Evolutionary conservation across 257 asterid genomes (phyloP).

Genomic region (Solanum rostratum): DNA sequence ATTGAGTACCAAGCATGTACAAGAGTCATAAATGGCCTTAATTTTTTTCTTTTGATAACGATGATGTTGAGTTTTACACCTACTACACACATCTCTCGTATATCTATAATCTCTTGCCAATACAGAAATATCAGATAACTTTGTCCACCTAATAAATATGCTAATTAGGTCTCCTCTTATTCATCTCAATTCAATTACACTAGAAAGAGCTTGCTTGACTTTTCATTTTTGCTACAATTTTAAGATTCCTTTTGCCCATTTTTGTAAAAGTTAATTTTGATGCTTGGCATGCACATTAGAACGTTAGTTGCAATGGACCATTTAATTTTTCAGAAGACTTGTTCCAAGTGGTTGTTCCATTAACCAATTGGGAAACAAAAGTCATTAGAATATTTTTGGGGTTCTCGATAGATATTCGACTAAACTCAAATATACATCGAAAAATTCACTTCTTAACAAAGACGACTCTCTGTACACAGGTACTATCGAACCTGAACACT

Average conservation of each 20-base stretch:
- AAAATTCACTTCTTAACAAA: neutral
- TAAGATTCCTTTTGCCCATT: neutral
- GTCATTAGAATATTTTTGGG: neutral
- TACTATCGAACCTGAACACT: neutral
- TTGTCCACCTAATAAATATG: neutral
- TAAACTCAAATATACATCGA: neutral
- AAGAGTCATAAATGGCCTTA: neutral
- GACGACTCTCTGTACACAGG: neutral
- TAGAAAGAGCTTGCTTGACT: neutral
- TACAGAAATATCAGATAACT: neutral
- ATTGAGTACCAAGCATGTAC: neutral
- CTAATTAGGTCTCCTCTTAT: neutral
- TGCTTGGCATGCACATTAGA: neutral
- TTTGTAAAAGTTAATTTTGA: neutral
- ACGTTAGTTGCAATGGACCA: neutral
- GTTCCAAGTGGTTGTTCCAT: neutral
- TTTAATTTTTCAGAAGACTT: neutral
- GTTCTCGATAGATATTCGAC: neutral
- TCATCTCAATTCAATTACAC: neutral
- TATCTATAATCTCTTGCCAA: neutral
- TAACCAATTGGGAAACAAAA: neutral
- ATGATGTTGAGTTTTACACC: neutral
- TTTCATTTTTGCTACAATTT: neutral
- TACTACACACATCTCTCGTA: neutral
- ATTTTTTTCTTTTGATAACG: neutral